Conservation (phyloP, 768 basidiomycete species). For the Melanogaster broomeanus region DNA sequence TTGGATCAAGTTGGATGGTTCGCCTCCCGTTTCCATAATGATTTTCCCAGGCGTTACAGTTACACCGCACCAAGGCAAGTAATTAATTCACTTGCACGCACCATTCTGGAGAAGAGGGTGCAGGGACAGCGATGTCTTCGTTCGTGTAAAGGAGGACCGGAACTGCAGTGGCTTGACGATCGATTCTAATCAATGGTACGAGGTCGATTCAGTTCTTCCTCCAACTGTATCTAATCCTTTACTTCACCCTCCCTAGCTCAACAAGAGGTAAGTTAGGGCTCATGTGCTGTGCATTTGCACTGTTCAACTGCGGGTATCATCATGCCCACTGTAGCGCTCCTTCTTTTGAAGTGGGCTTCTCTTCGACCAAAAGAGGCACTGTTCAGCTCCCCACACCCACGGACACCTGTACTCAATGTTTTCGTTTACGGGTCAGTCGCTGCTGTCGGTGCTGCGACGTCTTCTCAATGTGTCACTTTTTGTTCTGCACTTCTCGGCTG, state of each 20-base stretch:
- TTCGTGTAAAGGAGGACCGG: slow-evolving; percentile 12
- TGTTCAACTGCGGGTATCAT: slow-evolving; percentile 29
- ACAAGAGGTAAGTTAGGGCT: slow-evolving; percentile 24
- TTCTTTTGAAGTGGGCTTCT: slow-evolving; percentile 21
- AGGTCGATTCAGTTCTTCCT: background rate
- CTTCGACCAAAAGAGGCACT: slow-evolving; percentile 15
- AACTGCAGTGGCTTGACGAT: slow-evolving; percentile 16
- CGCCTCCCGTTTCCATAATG: too few species aligned
- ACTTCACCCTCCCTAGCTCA: slow-evolving; percentile 7
- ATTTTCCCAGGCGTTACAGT: too few species aligned
- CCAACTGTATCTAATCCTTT: background rate
- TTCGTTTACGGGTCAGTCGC: slow-evolving; percentile 3
- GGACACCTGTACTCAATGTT: slow-evolving; percentile 18
- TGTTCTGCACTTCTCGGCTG: background rate
- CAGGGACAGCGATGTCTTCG: slow-evolving; percentile 37
- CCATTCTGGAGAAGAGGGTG: slow-evolving; percentile 46
- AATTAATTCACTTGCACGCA: slow-evolving; percentile 47
- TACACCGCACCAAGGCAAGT: too few species aligned
- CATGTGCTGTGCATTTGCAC: slow-evolving; percentile 29
- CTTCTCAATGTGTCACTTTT: slow-evolving; percentile 8
- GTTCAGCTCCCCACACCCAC: slow-evolving; percentile 25
- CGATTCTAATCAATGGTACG: slow-evolving; percentile 25
- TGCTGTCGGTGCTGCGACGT: slow-evolving; percentile 3
- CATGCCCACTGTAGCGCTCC: slow-evolving; percentile 21
- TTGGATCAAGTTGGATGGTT: too few species aligned